Evolutionary conservation across 441 rosid genomes (phyloP).

Genomic region (Erysimum cheiri): DNA sequence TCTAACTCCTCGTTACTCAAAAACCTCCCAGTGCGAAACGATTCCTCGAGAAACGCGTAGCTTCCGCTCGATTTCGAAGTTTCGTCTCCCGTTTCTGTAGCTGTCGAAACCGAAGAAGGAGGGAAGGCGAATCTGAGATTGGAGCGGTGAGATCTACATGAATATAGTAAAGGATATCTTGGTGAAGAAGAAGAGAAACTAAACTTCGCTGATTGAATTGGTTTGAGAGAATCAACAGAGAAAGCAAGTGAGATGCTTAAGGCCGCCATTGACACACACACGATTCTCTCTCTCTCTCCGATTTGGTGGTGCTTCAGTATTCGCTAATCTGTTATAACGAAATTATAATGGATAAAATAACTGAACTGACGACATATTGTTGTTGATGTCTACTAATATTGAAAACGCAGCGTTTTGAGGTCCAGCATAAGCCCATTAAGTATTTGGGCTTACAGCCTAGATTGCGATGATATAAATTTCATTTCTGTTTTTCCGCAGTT

Average conservation of each 20-base stretch:
- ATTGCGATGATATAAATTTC: background rate
- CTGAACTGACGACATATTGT: slow-evolving; percentile 1
- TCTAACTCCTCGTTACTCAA: slow-evolving; percentile 72
- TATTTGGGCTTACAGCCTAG: slow-evolving; percentile 20
- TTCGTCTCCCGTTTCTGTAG: slow-evolving; percentile 42
- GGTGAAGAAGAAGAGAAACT: slow-evolving; percentile 38
- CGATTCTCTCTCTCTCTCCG: background rate
- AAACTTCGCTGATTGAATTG: slow-evolving; percentile 38
- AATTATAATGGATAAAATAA: slow-evolving; percentile 31
- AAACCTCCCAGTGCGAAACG: slow-evolving; percentile 61
- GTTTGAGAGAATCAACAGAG: slow-evolving; percentile 50
- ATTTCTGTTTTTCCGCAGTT: background rate
- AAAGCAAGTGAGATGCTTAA: slow-evolving; percentile 53
- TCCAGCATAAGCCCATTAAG: slow-evolving; percentile 7
- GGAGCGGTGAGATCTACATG: slow-evolving; percentile 49
- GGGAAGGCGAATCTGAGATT: slow-evolving; percentile 50
- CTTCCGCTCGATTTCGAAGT: slow-evolving; percentile 31
- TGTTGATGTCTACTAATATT: background rate
- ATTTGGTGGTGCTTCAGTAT: slow-evolving; percentile 31
- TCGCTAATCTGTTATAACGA: slow-evolving; percentile 29
- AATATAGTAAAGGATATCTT: slow-evolving; percentile 46
- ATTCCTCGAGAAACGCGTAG: slow-evolving; percentile 64
- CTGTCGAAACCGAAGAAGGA: slow-evolving; percentile 47
- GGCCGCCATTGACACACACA: slow-evolving; percentile 51
- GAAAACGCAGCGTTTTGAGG: background rate